Evolutionary conservation across 495 filamentous ascomycete species (phyloP), one percentile per base, ranked within the genome.

Genomic region (Podospora australis): DNA sequence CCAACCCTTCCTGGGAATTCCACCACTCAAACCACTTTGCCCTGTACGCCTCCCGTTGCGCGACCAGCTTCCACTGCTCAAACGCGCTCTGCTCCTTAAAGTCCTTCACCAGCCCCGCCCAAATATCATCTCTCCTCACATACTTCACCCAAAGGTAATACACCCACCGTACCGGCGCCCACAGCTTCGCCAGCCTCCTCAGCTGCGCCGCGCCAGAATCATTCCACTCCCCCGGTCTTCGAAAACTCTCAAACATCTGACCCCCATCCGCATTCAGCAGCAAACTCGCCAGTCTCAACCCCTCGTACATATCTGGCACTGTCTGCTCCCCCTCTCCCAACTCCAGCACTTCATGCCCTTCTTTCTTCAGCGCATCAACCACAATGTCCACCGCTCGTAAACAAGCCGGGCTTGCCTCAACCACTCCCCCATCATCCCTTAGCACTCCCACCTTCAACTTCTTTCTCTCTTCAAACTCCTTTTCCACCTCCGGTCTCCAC

Each of bases 81-180:
- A 72, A 79, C 1, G 83, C 78, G 26, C 72, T 80, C 68, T 86
- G 86, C 48, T 75, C 72, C 38, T 79, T 74, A 78, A 88, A 94
- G 50, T 81, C 69, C 16, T 73, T 69, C 28, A 96, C 71, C 35
- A 96, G 65, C 4, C 80, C 81, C 0, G 90, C 90, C 82, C 89
- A 91, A 39, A 88, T 70, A 1, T 63, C 59, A 57, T 97, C 90
- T 11, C 81, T 68, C 39, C 77, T 71, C 54, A 96, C 73, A 67
- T 95, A 95, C 50, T 84, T 86, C 5, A 94, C 84, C 75, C 83
- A 98, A 2, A 86, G 73, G 61, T 88, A 94, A 70, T 95, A 88
- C n/a, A 96, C 49, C 56, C 81, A 92, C 60, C 90, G 89, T 44
- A 95, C 51, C 2, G 82, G 82, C 16, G 80, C 66, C 20, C 89